phyloP scores from a whole-genome alignment of 2,329 filamentous ascomycete species.

The Calycina herbarum region DNA sequence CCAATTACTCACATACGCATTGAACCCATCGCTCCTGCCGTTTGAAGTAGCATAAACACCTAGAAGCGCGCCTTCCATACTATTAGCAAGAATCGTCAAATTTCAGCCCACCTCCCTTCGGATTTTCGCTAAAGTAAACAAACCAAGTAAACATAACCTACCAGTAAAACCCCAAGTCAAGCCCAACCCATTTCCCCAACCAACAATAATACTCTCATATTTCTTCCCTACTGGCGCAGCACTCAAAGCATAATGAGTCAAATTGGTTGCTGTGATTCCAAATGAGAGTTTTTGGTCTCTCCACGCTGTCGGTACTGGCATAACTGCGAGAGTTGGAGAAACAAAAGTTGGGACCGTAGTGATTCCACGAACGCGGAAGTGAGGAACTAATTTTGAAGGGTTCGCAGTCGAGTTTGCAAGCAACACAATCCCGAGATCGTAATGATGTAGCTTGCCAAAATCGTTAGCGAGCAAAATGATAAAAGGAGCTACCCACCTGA shows the following conservation, averaged over 20 bases:
- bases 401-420: conserved; percentile 8
- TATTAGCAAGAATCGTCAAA: neutral
- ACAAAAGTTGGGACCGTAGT: conserved; percentile 21
- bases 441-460: conserved; percentile 43
- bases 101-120: conserved; percentile 2
- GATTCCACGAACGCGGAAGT: conserved; percentile 21
- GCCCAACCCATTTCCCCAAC: conserved; percentile 41
- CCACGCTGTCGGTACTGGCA: conserved; percentile 18
- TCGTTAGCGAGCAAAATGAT: neutral
- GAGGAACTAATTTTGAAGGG: conserved; percentile 6
- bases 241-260: conserved; percentile 26
- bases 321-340: conserved; percentile 13
- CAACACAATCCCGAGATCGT: conserved; percentile 40
- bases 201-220: conserved; percentile 45
- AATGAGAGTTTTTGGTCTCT: conserved; percentile 15
- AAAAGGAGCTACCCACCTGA: conserved; percentile 16
- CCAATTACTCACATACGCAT: conserved; percentile 18
- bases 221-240: conserved; percentile 32
- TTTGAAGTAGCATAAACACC: conserved; percentile 56
- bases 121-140: too few species aligned
- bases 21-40: conserved; percentile 37
- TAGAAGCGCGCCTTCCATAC: conserved; percentile 45
- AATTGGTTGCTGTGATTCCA: conserved; percentile 22
- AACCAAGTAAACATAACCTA: conserved; percentile 32
- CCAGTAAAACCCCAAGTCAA: conserved; percentile 29